phyloP scores from a whole-genome alignment of 2,329 filamentous ascomycete genomes.

The Pseudogymnoascus destructans region DNA sequence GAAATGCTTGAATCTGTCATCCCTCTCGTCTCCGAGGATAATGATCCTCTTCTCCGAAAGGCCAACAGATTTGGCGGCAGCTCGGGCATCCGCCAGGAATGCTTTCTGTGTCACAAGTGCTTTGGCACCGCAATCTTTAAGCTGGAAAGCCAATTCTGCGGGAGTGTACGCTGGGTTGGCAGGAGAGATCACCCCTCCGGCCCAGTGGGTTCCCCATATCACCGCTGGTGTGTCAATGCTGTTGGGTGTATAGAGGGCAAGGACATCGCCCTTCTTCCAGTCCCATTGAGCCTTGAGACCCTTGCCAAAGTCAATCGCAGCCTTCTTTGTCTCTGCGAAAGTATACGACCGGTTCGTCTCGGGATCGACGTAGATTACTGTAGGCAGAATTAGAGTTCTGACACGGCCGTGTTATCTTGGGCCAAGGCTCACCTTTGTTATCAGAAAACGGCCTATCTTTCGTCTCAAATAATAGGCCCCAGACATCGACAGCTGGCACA shows the following conservation, averaged over 20 bases:
- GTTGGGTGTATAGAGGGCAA: conserved; percentile 76
- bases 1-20: conserved; percentile 54
- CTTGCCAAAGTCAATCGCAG: conserved; percentile 63
- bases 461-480: conserved; percentile 63
- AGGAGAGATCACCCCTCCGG: conserved; percentile 68
- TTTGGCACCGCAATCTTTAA: conserved; percentile 64
- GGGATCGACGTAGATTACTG: conserved; percentile 67
- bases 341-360: conserved; percentile 58
- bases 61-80: conserved; percentile 57
- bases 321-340: conserved; percentile 49
- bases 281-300: conserved; percentile 61
- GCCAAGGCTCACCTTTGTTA: conserved; percentile 48
- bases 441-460: conserved; percentile 53
- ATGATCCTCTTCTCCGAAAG: conserved; percentile 61
- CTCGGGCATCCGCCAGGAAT: conserved; percentile 48
- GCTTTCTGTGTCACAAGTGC: conserved; percentile 61
- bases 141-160: conserved; percentile 72
- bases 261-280: conserved; percentile 73
- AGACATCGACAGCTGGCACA: conserved; percentile 66
- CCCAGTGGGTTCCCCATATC: conserved; percentile 71
- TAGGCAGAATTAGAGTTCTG: conserved; percentile 12
- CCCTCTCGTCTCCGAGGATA: conserved; percentile 52
- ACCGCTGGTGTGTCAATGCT: conserved; percentile 68
- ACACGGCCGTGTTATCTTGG: neutral
- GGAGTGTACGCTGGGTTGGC: conserved; percentile 80